Evolutionary conservation across 371 early-diverging fungal species (phyloP).

Genomic region (Mucor sp.): DNA sequence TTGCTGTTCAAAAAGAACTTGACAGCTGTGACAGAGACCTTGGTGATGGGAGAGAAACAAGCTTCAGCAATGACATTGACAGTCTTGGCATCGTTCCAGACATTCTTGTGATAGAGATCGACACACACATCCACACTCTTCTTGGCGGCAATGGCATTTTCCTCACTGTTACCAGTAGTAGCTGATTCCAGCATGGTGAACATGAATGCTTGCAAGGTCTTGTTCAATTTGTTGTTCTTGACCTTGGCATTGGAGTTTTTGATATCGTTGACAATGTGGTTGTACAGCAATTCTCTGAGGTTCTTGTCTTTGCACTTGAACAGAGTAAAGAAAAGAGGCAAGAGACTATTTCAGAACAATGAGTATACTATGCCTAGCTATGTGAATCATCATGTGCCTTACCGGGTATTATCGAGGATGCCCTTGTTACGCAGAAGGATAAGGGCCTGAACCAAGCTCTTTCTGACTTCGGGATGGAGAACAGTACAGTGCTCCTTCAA

Average conservation of each 20-base stretch:
- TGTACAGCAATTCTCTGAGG: slow-evolving; percentile 85
- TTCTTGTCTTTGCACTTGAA: slow-evolving; percentile 92
- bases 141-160: slow-evolving; percentile 88
- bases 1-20: slow-evolving; percentile 91
- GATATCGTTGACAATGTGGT: slow-evolving; percentile 93
- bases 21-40: slow-evolving; percentile 90
- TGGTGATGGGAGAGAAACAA: slow-evolving; percentile 87
- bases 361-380: neutral
- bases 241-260: slow-evolving; percentile 87
- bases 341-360: slow-evolving; percentile 44
- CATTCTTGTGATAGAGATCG: slow-evolving; percentile 91
- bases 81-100: slow-evolving; percentile 97
- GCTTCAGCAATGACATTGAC: slow-evolving; percentile 97
- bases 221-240: slow-evolving; percentile 96
- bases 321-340: slow-evolving; percentile 92
- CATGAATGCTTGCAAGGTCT: slow-evolving; percentile 94
- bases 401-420: slow-evolving; percentile 65
- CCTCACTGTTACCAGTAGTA: slow-evolving; percentile 57
- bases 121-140: slow-evolving; percentile 95
- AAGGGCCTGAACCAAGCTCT: slow-evolving; percentile 86
- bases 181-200: slow-evolving; percentile 82
- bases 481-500: slow-evolving; percentile 77
- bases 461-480: slow-evolving; percentile 82
- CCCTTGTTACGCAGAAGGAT: slow-evolving; percentile 89
- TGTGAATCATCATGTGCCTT: neutral